Evolutionary conservation across 2,329 filamentous ascomycete species (phyloP).

Genomic region (Fusarium torreyae): DNA sequence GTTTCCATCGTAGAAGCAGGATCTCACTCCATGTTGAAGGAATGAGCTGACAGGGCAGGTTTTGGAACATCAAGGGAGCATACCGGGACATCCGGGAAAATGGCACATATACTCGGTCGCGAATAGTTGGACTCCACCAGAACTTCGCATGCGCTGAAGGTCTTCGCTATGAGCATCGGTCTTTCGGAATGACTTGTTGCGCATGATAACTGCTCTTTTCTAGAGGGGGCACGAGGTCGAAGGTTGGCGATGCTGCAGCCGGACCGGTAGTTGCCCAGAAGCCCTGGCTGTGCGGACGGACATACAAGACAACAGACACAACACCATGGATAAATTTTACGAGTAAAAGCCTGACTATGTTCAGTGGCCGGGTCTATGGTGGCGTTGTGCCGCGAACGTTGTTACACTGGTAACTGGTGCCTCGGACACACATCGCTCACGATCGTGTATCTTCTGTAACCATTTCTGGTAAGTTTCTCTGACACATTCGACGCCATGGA

Average conservation of each 20-base stretch:
- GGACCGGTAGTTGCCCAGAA: constrained; percentile 15
- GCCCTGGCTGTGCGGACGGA: not conserved
- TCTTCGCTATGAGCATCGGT: not conserved
- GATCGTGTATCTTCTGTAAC: not conserved
- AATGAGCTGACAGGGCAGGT: constrained; percentile 15
- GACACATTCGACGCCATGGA: constrained; percentile 18
- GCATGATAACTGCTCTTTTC: constrained; percentile 17
- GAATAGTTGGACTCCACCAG: constrained; percentile 11
- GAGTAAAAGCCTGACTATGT: not conserved
- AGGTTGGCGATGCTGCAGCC: constrained; percentile 20
- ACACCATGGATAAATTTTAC: not conserved
- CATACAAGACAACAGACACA: constrained; percentile 11
- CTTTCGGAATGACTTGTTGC: constrained; percentile 32
- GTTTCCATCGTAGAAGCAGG: constrained; percentile 30
- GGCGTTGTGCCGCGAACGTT: constrained; percentile 18
- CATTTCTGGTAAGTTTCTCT: not conserved
- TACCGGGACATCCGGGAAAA: constrained; percentile 32
- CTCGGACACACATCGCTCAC: constrained; percentile 9
- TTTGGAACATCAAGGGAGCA: constrained; percentile 23
- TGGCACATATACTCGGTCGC: constrained; percentile 14
- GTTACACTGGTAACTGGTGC: constrained; percentile 24
- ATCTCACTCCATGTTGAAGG: constrained; percentile 36
- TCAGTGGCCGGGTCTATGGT: not conserved
- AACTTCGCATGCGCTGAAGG: constrained; percentile 18
- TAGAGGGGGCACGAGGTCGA: constrained; percentile 2